Base-by-base conservation (phyloP, 495 filamentous ascomycete species). In the Parathielavia appendiculata region DNA sequence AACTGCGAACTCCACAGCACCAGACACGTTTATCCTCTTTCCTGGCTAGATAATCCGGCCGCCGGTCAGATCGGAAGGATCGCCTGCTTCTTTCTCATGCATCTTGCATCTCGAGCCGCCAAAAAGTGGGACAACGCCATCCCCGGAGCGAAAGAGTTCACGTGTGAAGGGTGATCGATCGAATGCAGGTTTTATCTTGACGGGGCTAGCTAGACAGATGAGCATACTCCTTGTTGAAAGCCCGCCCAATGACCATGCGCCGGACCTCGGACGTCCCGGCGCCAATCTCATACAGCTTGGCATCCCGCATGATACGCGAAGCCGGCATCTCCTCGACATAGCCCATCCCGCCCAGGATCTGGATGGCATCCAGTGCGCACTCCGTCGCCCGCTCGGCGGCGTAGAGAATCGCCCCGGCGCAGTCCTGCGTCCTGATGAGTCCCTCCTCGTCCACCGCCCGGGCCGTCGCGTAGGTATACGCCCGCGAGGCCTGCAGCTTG, bases 301-400 rank as follows among this genome's bases (percentile, higher is more conserved):
- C 79, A 66, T 98, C 93, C 51, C 93, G 75, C 56, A 97, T 72
- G 55, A 98, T 73, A 46, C 93, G 76, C 20, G 91, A 92, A 9
- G 89, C 92, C 0, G 91, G 85, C 70, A 97, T 88, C 77, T 98
- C 93, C 72, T 97, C 96, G 62, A 93, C 80, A 71, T 97, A 98
- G 5, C 93, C 93, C 81, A 90, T 98, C 4, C 93, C 93, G 32
- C 93, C 93, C 73, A 98, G 81, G 34, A 96, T 77, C 73, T 98
- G 93, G 54, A 98, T 89, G n/a, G 87, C 88, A 70, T 97, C 93
- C 4, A 95, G 76, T 7, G 90, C 82, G 57, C 83, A 88, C 73
- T 97, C 90, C 3, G 92, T 97, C 1, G 93, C 93, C 10, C 90
- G 76, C 76, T 98, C 95, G 1, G 91, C 92, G 6, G 93, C 93